Evolutionary conservation across 495 filamentous ascomycete species (phyloP).

Genomic region (Penicillium crystallinum): DNA sequence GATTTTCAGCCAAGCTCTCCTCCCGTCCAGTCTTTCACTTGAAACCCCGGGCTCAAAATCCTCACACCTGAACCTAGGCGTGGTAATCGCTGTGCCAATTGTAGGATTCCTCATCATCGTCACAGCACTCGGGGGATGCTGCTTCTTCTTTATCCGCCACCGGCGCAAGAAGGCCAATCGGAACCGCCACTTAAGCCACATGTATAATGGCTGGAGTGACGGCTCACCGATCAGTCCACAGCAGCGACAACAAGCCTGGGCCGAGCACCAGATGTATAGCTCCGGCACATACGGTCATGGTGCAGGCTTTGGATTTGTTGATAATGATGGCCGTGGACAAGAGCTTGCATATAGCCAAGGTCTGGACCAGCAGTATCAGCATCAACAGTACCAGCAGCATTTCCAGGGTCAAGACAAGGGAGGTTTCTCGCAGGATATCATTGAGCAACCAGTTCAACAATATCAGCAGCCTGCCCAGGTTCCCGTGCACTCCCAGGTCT

Average conservation of each 20-base stretch:
- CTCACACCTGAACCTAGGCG: conserved; percentile 31
- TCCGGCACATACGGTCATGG: conserved; percentile 9
- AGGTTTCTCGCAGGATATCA: conserved; percentile 5
- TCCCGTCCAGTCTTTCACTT: conserved; percentile 34
- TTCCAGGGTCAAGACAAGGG: conserved; percentile 2
- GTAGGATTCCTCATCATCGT: conserved; percentile 36
- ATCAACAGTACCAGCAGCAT: neutral
- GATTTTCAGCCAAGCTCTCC: conserved; percentile 40
- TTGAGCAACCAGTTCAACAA: conserved; percentile 3
- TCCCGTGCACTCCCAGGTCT: neutral
- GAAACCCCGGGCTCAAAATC: conserved; percentile 15
- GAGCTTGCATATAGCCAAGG: conserved; percentile 12
- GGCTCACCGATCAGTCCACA: conserved; percentile 16
- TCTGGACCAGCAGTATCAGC: neutral
- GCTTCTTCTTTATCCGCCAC: conserved; percentile 36
- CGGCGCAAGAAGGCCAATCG: conserved; percentile 30
- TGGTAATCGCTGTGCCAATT: conserved; percentile 45
- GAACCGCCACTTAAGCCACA: conserved; percentile 14
- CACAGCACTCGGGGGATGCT: conserved; percentile 20
- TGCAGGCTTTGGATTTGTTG: conserved; percentile 23
- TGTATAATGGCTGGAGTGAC: conserved; percentile 30
- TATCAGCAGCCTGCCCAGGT: neutral
- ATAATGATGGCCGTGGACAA: conserved; percentile 21
- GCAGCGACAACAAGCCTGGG: conserved; percentile 18
- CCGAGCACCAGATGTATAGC: conserved; percentile 7